Percentiles rank a stretch among this genome's conserved stretches.
Evolutionary conservation across 129 eudicot genomes (phyloP).

Genomic region (Chrysanthemum lavandulifolium): DNA sequence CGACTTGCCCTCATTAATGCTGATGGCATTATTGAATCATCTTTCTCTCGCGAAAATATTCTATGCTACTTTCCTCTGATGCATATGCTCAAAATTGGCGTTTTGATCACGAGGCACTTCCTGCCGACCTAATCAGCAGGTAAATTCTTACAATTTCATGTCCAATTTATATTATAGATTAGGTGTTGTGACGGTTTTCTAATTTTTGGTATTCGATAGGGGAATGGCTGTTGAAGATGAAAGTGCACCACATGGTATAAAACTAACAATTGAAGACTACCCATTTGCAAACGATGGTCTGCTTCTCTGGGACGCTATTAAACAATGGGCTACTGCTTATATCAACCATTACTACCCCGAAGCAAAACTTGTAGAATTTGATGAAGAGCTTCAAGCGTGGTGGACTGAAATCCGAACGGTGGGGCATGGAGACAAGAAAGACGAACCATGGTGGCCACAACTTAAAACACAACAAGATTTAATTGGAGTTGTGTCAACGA

Average conservation of each 20-base stretch:
- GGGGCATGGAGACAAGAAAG: constrained; percentile 49
- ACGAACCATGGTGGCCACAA: constrained; percentile 57
- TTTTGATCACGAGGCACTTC: constrained; percentile 61
- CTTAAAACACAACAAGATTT: constrained; percentile 33
- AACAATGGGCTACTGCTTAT: constrained; percentile 42
- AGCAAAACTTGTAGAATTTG: constrained; percentile 25
- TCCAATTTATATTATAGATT: neutral
- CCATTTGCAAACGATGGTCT: constrained; percentile 54
- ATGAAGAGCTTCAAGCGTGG: constrained; percentile 49
- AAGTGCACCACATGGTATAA: constrained; percentile 42
- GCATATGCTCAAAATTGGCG: constrained; percentile 67
- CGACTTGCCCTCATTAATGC: constrained; percentile 62
- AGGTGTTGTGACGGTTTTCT: neutral
- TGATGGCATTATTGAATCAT: constrained; percentile 54
- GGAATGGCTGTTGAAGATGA: constrained; percentile 52
- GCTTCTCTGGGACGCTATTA: constrained; percentile 47
- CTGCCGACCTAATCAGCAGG: constrained; percentile 64
- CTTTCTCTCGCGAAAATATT: constrained; percentile 58
- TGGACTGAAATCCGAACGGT: constrained; percentile 52
- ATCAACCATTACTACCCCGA: constrained; percentile 39
- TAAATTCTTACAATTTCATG: constrained; percentile 10
- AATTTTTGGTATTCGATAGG: constrained; percentile 21
- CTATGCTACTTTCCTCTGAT: constrained; percentile 58
- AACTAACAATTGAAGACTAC: constrained; percentile 43
- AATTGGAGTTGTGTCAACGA: constrained; percentile 26